Conservation (phyloP, 306 rosid genomes). For the Vigna radiata region DNA sequence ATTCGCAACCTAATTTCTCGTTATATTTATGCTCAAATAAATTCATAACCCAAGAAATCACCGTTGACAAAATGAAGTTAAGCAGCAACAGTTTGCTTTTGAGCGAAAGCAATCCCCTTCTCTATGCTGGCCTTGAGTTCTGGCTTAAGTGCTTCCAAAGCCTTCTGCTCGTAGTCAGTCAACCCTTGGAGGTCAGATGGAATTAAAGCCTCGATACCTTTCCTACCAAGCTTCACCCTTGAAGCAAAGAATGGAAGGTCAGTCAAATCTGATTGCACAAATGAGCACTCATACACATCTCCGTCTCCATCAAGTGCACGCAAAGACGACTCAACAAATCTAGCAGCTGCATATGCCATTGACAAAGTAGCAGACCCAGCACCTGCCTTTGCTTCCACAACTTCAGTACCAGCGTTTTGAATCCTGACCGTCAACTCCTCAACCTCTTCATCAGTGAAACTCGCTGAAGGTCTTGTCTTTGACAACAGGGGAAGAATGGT, state of each 20-base stretch:
- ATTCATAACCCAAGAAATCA: conserved; percentile 30
- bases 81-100: conserved; percentile 70
- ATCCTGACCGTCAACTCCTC: conserved; percentile 79
- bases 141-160: conserved; percentile 88
- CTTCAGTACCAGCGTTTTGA: conserved; percentile 98
- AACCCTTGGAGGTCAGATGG: conserved; percentile 86
- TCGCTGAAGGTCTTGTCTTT: conserved; percentile 77
- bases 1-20: conserved; percentile 45
- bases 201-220: conserved; percentile 89
- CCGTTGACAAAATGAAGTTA: conserved; percentile 42
- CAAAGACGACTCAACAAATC: conserved; percentile 96
- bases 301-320: conserved; percentile 95
- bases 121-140: conserved; percentile 97
- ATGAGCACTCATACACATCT: conserved; percentile 91
- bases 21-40: conserved; percentile 46
- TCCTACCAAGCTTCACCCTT: conserved; percentile 86
- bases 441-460: conserved; percentile 79
- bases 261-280: conserved; percentile 81
- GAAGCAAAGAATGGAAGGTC: conserved; percentile 97
- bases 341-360: conserved; percentile 99
- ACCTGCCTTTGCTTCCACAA: conserved; percentile 98
- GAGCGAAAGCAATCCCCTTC: conserved; percentile 86
- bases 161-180: conserved; percentile 90
- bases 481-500: conserved; percentile 92
- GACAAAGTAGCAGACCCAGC: conserved; percentile 98